phyloP scores from a whole-genome alignment of 2,329 filamentous ascomycete genomes.

The Pseudogymnoascus sp. region DNA sequence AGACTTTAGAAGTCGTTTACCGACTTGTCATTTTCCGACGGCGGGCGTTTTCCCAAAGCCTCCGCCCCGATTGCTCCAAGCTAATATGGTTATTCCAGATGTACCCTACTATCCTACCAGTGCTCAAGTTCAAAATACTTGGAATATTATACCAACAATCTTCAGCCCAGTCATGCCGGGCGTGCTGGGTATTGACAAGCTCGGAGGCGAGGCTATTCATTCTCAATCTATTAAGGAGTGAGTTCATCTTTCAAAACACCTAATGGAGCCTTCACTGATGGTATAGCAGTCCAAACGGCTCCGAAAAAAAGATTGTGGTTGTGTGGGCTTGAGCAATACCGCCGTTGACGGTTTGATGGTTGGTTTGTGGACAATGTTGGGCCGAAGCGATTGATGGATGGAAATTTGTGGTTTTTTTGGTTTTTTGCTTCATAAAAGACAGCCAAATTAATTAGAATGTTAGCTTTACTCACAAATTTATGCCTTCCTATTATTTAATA shows the following conservation, averaged over 20 bases:
- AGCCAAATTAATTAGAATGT: neutral
- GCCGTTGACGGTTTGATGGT: conserved; percentile 21
- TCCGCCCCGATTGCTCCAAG: neutral
- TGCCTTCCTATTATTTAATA: neutral
- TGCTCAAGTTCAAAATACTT: conserved; percentile 34
- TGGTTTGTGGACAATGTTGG: neutral
- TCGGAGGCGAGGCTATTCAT: conserved; percentile 37
- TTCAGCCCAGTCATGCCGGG: conserved; percentile 35
- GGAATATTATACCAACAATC: conserved; percentile 37
- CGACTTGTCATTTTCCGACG: conserved; percentile 39
- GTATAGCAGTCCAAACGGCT: conserved; percentile 28
- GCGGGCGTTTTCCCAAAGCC: conserved; percentile 22
- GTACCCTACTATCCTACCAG: conserved; percentile 16
- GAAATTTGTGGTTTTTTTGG: neutral
- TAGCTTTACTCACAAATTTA: neutral
- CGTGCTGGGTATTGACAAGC: conserved; percentile 33
- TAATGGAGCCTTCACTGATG: neutral
- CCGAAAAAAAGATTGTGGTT: conserved; percentile 38
- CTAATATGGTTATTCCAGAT: neutral
- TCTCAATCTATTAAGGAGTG: conserved; percentile 23
- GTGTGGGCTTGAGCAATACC: conserved; percentile 39
- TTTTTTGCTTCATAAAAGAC: neutral
- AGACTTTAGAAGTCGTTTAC: conserved; percentile 25
- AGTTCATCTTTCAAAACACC: conserved; percentile 1
- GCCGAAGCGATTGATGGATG: neutral